Evolutionary conservation across 306 rosid genomes (phyloP).

Genomic region (Cicer judaicum): DNA sequence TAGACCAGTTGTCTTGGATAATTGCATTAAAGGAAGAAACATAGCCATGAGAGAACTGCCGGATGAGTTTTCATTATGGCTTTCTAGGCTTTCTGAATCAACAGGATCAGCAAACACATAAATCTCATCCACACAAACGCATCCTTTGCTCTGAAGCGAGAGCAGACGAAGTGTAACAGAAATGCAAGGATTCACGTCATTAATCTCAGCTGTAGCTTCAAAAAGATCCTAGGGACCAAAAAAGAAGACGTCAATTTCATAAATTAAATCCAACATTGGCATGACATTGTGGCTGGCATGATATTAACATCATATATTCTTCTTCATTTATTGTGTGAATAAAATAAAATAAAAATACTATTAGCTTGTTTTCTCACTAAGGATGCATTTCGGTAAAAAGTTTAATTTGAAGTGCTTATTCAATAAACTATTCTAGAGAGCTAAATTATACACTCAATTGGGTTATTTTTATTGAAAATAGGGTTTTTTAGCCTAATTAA

Average conservation of each 20-base stretch:
- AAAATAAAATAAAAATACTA: not conserved
- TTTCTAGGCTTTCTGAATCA: conserved; percentile 59
- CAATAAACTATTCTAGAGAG: not conserved
- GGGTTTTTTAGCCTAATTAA: no score
- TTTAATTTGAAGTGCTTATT: not conserved
- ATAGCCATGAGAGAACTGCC: conserved; percentile 78
- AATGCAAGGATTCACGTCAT: conserved; percentile 73
- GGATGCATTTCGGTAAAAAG: not conserved
- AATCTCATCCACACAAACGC: conserved; percentile 73
- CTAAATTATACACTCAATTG: not conserved
- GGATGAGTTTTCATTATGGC: conserved; percentile 52
- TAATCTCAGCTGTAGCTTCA: conserved; percentile 92
- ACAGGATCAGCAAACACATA: conserved; percentile 84
- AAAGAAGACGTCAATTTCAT: conserved; percentile 37
- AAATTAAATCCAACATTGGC: conserved; percentile 27
- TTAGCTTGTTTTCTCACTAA: not conserved
- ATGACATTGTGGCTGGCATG: not conserved
- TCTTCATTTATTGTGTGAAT: not conserved
- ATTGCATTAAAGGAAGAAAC: conserved; percentile 82
- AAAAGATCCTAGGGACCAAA: conserved; percentile 61
- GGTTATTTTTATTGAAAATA: no score
- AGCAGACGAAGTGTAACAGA: conserved; percentile 82
- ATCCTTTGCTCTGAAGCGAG: conserved; percentile 75
- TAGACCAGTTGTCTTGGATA: conserved; percentile 65
- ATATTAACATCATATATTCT: not conserved